These are phyloP conservation scores for Raffaelea ambrosiae DNA, from an alignment of 2,329 filamentous ascomycete species.

Conservation along the genomic window DNA sequence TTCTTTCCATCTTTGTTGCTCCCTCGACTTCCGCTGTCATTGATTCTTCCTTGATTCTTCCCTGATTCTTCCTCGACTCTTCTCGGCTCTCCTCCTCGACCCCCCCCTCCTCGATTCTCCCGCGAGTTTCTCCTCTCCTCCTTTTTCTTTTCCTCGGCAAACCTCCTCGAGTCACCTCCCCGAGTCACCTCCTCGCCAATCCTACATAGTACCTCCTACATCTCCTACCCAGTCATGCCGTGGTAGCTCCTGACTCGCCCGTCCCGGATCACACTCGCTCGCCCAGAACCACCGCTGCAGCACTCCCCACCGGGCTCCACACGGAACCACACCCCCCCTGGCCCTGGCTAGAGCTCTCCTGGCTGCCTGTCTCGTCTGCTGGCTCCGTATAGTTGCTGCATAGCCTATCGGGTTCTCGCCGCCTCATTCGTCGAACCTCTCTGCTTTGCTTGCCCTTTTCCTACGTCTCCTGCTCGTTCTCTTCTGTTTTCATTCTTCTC, in stretches of 20 bases:
- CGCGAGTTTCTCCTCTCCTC: too few species aligned
- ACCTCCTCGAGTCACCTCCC: too few species aligned
- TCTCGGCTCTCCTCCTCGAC: too few species aligned
- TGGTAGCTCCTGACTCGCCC: background rate
- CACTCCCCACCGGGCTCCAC: background rate
- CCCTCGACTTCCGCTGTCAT: too few species aligned
- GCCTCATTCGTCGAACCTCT: slow-evolving; percentile 10
- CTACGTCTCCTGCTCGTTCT: background rate
- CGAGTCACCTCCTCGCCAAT: too few species aligned
- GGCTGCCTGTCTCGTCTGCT: slow-evolving; percentile 1
- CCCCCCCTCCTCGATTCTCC: too few species aligned
- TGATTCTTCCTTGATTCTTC: too few species aligned
- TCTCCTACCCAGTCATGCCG: background rate
- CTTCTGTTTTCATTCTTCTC: background rate
- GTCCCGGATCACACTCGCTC: background rate
- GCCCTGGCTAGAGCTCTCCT: background rate
- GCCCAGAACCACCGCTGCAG: background rate
- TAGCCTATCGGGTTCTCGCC: slow-evolving; percentile 14
- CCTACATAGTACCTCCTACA: background rate
- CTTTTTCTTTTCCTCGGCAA: too few species aligned
- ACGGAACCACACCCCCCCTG: background rate
- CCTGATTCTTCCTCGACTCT: too few species aligned
- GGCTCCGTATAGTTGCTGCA: background rate
- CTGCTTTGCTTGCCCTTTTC: background rate
- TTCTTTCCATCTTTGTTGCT: too few species aligned